A percentile compares a stretch with the other conserved stretches of the same genome.
phyloP scores from a whole-genome alignment of 2,329 filamentous ascomycete species.

The Magnaporthiopsis rhizophila region DNA sequence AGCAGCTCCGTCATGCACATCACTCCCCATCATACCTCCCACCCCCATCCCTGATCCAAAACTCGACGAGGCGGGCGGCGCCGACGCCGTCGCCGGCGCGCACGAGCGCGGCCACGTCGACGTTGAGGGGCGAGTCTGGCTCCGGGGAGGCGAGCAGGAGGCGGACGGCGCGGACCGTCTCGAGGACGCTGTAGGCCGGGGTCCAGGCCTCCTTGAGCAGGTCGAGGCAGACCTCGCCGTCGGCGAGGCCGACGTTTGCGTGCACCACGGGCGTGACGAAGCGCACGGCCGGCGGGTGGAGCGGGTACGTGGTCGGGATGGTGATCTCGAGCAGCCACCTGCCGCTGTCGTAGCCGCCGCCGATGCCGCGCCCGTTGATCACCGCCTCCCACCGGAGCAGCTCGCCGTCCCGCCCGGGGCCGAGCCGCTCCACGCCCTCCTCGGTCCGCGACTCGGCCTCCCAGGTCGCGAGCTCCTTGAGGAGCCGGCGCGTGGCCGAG shows the following conservation, averaged over 20 bases:
- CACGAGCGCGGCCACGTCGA: slow-evolving; percentile 67
- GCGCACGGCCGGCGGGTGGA: slow-evolving; percentile 64
- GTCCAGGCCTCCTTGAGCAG: slow-evolving; percentile 75
- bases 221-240: slow-evolving; percentile 91
- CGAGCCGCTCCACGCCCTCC: slow-evolving; percentile 50
- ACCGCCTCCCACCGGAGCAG: slow-evolving; percentile 52
- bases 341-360: slow-evolving; percentile 54
- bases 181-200: slow-evolving; percentile 73
- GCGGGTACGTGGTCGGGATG: slow-evolving; percentile 72
- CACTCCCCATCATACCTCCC: slow-evolving; percentile 39
- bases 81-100: slow-evolving; percentile 60
- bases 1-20: background rate
- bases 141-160: slow-evolving; percentile 62
- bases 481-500: slow-evolving; percentile 46
- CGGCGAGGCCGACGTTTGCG: slow-evolving; percentile 63
- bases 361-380: slow-evolving; percentile 49
- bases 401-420: slow-evolving; percentile 44
- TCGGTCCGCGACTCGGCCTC: slow-evolving; percentile 39
- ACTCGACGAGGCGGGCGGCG: slow-evolving; percentile 62
- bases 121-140: slow-evolving; percentile 68
- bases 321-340: slow-evolving; percentile 75
- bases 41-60: slow-evolving; percentile 46
- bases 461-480: slow-evolving; percentile 47
- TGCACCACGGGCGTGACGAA: slow-evolving; percentile 85
- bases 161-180: slow-evolving; percentile 64